A percentile compares a stretch with the other conserved stretches of the same genome.
Conservation (phyloP, 169 alveolate genomes). For the Plasmodium fragile region DNA sequence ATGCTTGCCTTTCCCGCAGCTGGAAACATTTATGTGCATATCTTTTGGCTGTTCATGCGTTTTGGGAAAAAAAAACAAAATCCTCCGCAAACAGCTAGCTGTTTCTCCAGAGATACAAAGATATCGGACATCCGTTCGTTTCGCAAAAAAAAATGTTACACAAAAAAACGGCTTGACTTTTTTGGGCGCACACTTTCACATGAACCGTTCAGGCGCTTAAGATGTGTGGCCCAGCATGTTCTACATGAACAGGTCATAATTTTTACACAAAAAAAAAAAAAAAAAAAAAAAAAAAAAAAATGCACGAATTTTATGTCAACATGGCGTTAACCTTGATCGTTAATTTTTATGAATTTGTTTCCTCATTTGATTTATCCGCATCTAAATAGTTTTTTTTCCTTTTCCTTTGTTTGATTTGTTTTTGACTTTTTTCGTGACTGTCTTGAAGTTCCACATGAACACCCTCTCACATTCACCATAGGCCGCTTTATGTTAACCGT, state of each 20-base stretch:
- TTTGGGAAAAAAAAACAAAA: slow-evolving; percentile 16
- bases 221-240: slow-evolving; percentile 1
- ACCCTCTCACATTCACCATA: not conserved
- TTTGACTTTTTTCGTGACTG: slow-evolving; percentile 9
- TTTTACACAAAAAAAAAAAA: slow-evolving; percentile 10
- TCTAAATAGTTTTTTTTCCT: not conserved
- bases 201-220: not conserved
- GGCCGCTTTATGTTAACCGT: not conserved
- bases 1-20: not conserved
- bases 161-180: not conserved
- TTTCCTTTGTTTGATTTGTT: not conserved
- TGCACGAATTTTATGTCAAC: not conserved
- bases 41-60: not conserved
- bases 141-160: not conserved
- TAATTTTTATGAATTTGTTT: not conserved
- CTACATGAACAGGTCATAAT: slow-evolving; percentile 50
- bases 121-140: not conserved
- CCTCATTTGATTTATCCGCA: not conserved
- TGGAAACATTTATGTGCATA: not conserved
- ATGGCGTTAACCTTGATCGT: slow-evolving; percentile 15
- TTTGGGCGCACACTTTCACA: not conserved
- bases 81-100: slow-evolving; percentile 8
- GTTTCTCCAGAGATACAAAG: not conserved
- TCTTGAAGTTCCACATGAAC: slow-evolving; percentile 9
- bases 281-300: slow-evolving; percentile 15